Evolutionary conservation across 257 asterid genomes (phyloP).

Genomic region (Solanum arcanum): DNA sequence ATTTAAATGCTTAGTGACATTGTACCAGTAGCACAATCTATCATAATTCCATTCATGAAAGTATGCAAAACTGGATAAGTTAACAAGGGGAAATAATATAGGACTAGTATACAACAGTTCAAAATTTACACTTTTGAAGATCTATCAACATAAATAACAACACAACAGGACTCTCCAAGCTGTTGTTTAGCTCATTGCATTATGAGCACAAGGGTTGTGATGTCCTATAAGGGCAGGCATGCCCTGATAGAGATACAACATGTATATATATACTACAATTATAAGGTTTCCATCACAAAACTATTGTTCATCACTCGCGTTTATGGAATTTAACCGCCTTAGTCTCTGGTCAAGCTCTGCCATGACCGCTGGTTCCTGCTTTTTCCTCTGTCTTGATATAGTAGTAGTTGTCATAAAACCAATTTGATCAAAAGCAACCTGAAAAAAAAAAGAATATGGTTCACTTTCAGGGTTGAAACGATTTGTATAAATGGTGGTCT

Average conservation of each 20-base stretch:
- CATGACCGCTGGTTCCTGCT: constrained; percentile 94
- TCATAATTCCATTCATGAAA: not conserved
- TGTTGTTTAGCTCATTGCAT: not conserved
- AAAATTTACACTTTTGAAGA: not conserved
- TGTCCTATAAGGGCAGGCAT: not conserved
- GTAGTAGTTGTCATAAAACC: constrained; percentile 71
- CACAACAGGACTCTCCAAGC: not conserved
- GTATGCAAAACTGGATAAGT: not conserved
- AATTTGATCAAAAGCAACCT: constrained; percentile 84
- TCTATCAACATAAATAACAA: not conserved
- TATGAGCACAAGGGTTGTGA: not conserved
- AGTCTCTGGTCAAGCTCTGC: constrained; percentile 91
- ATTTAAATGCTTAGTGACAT: not conserved
- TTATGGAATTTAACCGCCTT: constrained; percentile 47
- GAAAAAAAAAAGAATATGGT: not conserved
- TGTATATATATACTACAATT: not conserved
- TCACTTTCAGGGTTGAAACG: not conserved
- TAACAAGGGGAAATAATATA: not conserved
- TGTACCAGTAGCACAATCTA: not conserved
- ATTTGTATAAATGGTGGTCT: not conserved
- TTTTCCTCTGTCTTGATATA: constrained; percentile 82
- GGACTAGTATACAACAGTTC: not conserved
- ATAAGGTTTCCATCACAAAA: not conserved
- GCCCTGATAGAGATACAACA: not conserved
- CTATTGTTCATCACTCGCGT: constrained; percentile 24